Evolutionary conservation across 352 stramenopile genomes (phyloP).

Genomic region (Halophytophthora batemanensis): DNA sequence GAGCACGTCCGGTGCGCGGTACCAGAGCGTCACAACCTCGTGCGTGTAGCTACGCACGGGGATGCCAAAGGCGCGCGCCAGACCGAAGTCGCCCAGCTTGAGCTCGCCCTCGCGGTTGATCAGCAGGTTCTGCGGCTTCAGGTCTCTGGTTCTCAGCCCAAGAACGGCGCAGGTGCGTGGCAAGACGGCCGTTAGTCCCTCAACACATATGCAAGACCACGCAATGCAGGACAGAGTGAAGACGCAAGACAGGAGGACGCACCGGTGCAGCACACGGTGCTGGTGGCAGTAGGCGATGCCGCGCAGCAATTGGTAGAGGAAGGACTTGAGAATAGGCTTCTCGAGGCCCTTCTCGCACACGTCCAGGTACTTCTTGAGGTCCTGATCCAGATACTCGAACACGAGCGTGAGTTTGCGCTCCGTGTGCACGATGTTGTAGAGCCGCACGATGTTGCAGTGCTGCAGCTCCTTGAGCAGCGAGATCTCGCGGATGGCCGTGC

Average conservation of each 20-base stretch:
- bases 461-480: constrained; percentile 97
- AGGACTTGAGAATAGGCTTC: constrained; percentile 91
- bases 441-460: constrained; percentile 97
- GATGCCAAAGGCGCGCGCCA: constrained; percentile 99
- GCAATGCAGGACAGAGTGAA: constrained; percentile 5
- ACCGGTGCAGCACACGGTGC: constrained; percentile 92
- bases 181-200: constrained; percentile 3
- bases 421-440: constrained; percentile 99
- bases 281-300: constrained; percentile 99
- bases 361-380: constrained; percentile 99
- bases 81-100: constrained; percentile 99
- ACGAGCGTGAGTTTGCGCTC: constrained; percentile 99
- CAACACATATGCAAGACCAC: neutral
- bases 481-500: constrained; percentile 98
- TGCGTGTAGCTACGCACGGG: constrained; percentile 97
- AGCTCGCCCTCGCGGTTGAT: constrained; percentile 98
- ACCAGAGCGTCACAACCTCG: constrained; percentile 99
- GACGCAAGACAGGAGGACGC: neutral
- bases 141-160: constrained; percentile 84
- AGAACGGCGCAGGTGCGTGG: neutral
- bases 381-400: constrained; percentile 99
- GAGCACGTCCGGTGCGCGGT: constrained; percentile 97
- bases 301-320: constrained; percentile 98
- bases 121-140: constrained; percentile 98
- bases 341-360: constrained; percentile 97